These are phyloP conservation scores for Verticillium klebahnii DNA, from an alignment of 2,329 filamentous ascomycete species.

Conservation along the genomic window DNA sequence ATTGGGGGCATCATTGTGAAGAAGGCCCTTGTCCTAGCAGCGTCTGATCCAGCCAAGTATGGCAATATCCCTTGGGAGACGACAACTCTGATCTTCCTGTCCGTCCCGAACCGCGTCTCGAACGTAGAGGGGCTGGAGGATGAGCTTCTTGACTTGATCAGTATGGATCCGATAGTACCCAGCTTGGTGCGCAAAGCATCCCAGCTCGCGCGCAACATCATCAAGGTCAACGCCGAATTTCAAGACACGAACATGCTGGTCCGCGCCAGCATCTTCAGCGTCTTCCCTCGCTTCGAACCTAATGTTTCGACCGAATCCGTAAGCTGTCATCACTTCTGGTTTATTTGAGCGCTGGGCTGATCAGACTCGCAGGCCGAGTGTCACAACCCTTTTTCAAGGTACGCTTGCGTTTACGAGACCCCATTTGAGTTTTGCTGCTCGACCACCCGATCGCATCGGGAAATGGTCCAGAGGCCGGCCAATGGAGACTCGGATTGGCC, in stretches of 20 bases:
- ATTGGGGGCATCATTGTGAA: conserved; percentile 7
- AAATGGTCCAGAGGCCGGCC: background rate
- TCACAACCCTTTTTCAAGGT: background rate
- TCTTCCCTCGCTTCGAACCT: background rate
- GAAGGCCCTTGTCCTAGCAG: conserved; percentile 5
- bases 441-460: background rate
- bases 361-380: background rate
- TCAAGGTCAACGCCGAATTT: conserved; percentile 3
- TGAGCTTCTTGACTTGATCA: background rate
- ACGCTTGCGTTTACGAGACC: background rate
- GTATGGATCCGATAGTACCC: background rate
- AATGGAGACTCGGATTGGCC: background rate
- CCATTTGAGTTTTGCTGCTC: background rate
- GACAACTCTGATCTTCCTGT: background rate
- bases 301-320: background rate
- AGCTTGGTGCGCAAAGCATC: background rate
- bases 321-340: background rate
- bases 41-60: conserved; percentile 3
- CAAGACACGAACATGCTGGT: conserved; percentile 5
- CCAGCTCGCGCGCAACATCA: background rate
- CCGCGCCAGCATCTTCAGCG: conserved; percentile 1
- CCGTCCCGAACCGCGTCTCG: conserved; percentile 1
- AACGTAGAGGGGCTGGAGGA: background rate
- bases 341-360: background rate
- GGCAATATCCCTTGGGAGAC: conserved; percentile 2